Evolutionary conservation across 495 filamentous ascomycete genomes (phyloP), one percentile per base, ranked within the genome.

Genomic region (Lichina pygmaea): DNA sequence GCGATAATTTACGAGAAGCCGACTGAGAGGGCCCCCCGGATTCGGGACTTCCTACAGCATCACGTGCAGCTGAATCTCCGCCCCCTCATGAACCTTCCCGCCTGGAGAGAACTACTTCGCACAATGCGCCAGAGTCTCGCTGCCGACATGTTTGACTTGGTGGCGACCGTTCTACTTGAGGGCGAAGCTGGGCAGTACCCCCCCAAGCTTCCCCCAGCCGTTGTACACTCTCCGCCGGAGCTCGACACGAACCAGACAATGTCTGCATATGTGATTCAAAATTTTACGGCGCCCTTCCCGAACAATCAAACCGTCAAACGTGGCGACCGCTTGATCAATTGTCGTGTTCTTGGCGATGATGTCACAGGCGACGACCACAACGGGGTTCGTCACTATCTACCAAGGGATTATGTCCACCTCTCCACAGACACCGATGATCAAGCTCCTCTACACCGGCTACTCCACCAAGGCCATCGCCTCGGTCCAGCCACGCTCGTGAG

Each of bases 111-210:
- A 6, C 33, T 46, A 6, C 44, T 46, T 38, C 24, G 9, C 9
- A 9, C 6, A n/a, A 34, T 34, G 11, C 6, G 44, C 3, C 34
- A 31, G 6, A 13, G 4, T 11, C 15, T 46, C 6, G 44, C 44
- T n/a, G 44, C 44, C 6, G 34, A 46, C 44, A 46, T 46, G 44
- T 39, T 46, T 13, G 33, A 46, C 11, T 34, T 46, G 12, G 8
- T 40, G 9, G 33, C 44, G 13, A 46, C 44, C 8, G 24, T 46
- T 13, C 30, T 46, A 12, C 44, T 46, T 10, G 9, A 42, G 13
- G 44, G 44, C 10, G 16, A 30, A 9, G 44, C 33, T 7, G 12
- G 24, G 8, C 31, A 34, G 31, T 46, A 46, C 44, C 44, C 44
- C 7, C 16, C 37, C 30, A 39, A 5, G 10, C 44, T 45, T 37